Conservation (phyloP, 2,329 filamentous ascomycete genomes). For the Pestalotiopsis sp. region DNA sequence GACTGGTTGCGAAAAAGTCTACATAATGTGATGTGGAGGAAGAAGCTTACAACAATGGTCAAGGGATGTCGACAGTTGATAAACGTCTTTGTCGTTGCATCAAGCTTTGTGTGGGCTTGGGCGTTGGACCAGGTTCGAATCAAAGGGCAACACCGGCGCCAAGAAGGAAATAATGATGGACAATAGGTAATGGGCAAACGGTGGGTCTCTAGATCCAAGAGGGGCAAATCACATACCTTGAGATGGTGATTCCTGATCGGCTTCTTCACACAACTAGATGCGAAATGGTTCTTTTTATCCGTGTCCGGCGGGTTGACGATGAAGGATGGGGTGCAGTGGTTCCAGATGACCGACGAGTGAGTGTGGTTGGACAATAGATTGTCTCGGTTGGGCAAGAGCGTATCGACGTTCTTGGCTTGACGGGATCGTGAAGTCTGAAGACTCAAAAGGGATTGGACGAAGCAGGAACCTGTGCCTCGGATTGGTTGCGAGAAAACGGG, state of each 20-base stretch:
- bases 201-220: neutral
- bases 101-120: neutral
- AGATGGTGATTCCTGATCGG: neutral
- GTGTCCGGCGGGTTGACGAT: neutral
- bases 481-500: neutral
- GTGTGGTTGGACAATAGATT: constrained; percentile 17
- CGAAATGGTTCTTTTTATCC: neutral
- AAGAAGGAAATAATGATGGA: neutral
- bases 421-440: neutral
- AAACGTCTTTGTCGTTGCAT: neutral
- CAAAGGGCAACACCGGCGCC: neutral
- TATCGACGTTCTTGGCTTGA: neutral
- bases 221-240: neutral
- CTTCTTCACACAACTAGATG: constrained; percentile 2
- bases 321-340: neutral
- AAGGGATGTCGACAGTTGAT: neutral
- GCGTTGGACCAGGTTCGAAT: neutral
- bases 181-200: neutral
- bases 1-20: neutral
- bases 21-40: neutral
- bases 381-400: constrained; percentile 13
- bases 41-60: neutral
- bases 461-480: constrained; percentile 11
- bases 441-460: constrained; percentile 2
- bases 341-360: constrained; percentile 8